These are phyloP conservation scores for Boechera retrofracta DNA, from an alignment of 345 rosid species.

Conservation along the genomic window DNA sequence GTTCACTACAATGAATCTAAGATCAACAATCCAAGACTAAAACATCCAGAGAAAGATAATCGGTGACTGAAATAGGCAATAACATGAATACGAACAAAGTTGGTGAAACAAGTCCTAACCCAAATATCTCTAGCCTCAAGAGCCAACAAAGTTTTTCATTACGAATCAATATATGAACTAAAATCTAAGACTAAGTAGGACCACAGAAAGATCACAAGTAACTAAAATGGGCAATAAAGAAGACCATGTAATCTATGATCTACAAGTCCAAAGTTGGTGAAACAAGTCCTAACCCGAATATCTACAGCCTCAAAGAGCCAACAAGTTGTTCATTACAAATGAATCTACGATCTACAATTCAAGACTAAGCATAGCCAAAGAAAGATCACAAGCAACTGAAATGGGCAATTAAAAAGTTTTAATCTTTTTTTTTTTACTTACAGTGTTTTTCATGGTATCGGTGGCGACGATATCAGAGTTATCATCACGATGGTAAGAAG, in stretches of 20 bases:
- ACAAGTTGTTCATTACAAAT: too few relatives aligned
- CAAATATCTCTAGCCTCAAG: background rate
- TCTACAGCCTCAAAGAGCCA: too few relatives aligned
- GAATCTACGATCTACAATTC: too few relatives aligned
- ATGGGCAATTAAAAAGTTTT: too few relatives aligned
- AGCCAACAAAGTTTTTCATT: background rate
- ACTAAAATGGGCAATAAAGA: background rate
- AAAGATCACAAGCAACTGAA: too few relatives aligned
- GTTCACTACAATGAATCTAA: background rate
- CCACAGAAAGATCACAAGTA: background rate
- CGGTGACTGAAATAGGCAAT: background rate
- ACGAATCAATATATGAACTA: background rate
- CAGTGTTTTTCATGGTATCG: slow-evolving; percentile 96
- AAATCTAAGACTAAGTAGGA: background rate
- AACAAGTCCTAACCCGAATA: too few relatives aligned
- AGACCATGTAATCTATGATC: background rate
- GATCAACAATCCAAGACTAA: background rate
- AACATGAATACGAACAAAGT: background rate
- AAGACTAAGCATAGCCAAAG: too few relatives aligned
- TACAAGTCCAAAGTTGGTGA: too few relatives aligned
- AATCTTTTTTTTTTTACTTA: slow-evolving; percentile 18
- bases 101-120: background rate
- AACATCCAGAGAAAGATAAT: background rate
- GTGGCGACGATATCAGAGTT: slow-evolving; percentile 93
- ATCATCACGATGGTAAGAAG: slow-evolving; percentile 67